phyloP scores from a whole-genome alignment of 2,329 filamentous ascomycete genomes.

The Teratosphaeria epicoccoides region DNA sequence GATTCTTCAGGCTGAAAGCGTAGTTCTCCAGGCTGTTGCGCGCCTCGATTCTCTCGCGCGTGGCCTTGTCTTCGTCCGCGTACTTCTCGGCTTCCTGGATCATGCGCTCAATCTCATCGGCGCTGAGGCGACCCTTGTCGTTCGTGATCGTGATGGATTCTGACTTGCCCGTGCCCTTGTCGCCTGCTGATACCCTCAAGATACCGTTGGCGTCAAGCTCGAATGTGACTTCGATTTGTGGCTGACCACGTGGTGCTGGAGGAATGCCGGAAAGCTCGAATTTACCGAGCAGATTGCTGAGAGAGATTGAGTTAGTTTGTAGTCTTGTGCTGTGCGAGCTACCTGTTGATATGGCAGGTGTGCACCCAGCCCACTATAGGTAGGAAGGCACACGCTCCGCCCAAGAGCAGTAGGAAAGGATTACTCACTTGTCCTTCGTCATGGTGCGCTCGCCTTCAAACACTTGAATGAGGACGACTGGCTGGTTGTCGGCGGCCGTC shows the following conservation, averaged over 20 bases:
- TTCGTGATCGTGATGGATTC: constrained; percentile 99
- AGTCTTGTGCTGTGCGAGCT: constrained; percentile 28
- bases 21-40: constrained; percentile 98
- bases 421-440: constrained; percentile 18
- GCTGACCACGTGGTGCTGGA: constrained; percentile 87
- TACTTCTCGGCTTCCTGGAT: constrained; percentile 96
- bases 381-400: not conserved
- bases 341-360: not conserved
- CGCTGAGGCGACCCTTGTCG: constrained; percentile 94
- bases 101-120: constrained; percentile 99
- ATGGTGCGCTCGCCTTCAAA: constrained; percentile 82
- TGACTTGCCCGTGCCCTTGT: constrained; percentile 96
- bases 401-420: not conserved
- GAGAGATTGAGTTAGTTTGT: constrained; percentile 36
- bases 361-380: not conserved
- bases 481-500: constrained; percentile 95
- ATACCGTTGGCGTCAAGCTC: constrained; percentile 98
- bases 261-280: constrained; percentile 96
- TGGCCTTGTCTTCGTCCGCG: constrained; percentile 98
- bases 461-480: constrained; percentile 97
- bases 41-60: constrained; percentile 90
- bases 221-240: constrained; percentile 96
- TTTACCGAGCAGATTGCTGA: constrained; percentile 78
- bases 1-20: constrained; percentile 97
- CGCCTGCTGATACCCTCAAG: constrained; percentile 85